Conservation (phyloP, 306 rosid species). For the Trifolium fragiferum region DNA sequence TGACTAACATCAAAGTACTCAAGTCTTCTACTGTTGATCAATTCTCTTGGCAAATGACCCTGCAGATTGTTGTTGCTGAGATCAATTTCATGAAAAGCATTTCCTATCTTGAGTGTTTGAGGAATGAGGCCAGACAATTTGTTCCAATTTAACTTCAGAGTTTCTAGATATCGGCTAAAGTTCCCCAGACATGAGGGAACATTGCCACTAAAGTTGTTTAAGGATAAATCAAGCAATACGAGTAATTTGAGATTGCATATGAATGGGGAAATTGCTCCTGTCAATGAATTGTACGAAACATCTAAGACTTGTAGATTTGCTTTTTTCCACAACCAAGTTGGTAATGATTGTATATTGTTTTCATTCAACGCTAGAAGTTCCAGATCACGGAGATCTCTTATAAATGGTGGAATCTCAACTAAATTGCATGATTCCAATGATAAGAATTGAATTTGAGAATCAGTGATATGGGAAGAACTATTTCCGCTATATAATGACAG, state of each 20-base stretch:
- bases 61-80: slow-evolving; percentile 37
- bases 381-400: not conserved
- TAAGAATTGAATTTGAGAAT: not conserved
- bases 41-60: slow-evolving; percentile 51
- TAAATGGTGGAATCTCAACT: slow-evolving; percentile 10
- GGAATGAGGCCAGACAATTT: slow-evolving; percentile 26
- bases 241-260: slow-evolving; percentile 42
- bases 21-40: slow-evolving; percentile 10
- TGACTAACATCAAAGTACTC: slow-evolving; percentile 37
- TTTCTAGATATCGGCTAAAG: slow-evolving; percentile 1
- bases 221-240: slow-evolving; percentile 30
- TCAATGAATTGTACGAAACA: not conserved
- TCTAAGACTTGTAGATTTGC: not conserved
- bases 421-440: slow-evolving; percentile 13
- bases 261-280: slow-evolving; percentile 28
- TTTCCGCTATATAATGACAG: not conserved
- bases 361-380: accelerated
- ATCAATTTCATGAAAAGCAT: not conserved
- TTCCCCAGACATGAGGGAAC: slow-evolving; percentile 44
- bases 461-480: not conserved
- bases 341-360: slow-evolving; percentile 17
- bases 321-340: slow-evolving; percentile 36
- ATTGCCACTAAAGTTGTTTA: slow-evolving; percentile 4
- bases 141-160: not conserved
- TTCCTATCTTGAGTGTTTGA: not conserved